Percentiles rank a stretch among this genome's conserved stretches.
These are phyloP conservation scores for Kalaharituber pfeilii DNA, from an alignment of 2,329 filamentous ascomycete species.

Conservation along the genomic window DNA sequence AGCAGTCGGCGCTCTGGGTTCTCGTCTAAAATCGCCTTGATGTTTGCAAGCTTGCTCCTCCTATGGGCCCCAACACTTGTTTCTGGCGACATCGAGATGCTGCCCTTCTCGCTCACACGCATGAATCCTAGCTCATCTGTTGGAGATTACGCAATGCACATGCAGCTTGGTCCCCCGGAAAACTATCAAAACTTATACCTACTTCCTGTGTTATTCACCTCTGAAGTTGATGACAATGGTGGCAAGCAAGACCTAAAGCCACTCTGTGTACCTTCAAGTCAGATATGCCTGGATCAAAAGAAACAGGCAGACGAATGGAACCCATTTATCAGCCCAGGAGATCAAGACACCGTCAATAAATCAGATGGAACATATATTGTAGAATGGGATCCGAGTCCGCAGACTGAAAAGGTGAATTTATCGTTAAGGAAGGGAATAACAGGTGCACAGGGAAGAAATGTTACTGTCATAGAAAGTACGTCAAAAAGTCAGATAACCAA, in stretches of 20 bases:
- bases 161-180: background rate
- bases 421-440: conserved; percentile 12
- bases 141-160: background rate
- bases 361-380: conserved; percentile 20
- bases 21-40: background rate
- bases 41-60: background rate
- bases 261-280: background rate
- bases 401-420: conserved; percentile 11
- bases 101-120: background rate
- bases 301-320: background rate
- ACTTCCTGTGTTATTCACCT: background rate
- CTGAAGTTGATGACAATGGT: background rate
- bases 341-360: background rate
- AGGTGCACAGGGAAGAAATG: conserved; percentile 7
- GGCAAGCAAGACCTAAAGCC: background rate
- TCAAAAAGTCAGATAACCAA: background rate
- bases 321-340: background rate
- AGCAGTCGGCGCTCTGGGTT: background rate
- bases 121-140: background rate
- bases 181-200: background rate
- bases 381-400: conserved; percentile 9
- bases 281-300: background rate
- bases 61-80: background rate
- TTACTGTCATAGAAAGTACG: conserved; percentile 13
- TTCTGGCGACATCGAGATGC: background rate